Base-by-base conservation (phyloP, 2,329 filamentous ascomycete species). In the Byssochlamys sp. region DNA sequence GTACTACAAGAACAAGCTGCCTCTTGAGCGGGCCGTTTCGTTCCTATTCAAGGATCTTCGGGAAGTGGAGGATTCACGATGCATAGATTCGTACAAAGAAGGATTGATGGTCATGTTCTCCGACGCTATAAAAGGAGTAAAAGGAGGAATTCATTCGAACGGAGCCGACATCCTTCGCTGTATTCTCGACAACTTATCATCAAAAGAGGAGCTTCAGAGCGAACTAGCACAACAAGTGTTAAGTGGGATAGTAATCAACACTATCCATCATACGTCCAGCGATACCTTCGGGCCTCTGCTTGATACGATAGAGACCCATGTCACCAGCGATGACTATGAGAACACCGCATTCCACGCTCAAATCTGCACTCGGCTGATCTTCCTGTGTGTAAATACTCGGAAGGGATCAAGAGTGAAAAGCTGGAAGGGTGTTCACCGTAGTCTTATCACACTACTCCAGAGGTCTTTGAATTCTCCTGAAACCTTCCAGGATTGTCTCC, bases 81-180 rank as follows among this genome's bases (percentile, higher is more conserved):
- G 69, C 56, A 67, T 72, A 39, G 65, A 69, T 52, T 79, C 90
- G 12, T 96, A 96, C 70, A 87, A 88, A 61, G 86, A 95, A 69
- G 94, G 92, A 57, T 73, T 96, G 52, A 96, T 96, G 90, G 89
- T 85, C 19, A 86, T 97, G 79, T 90, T 96, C 67, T 86, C 90
- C 3, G 92, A 97, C 72, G 86, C 91, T 7, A 81, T 85, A 55
- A 84, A 84, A 64, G 84, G 84, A 27, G 74, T 86, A 29, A 82
- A 85, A 61, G 71, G 77, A 54, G 79, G 78, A 0, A 69, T 86
- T 6, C 81, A 86, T 67, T 82, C 82, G 2, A 81, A 81, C 62
- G 83, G 80, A 31, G 66, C 74, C 2, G 76, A 79, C 9, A 77
- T 85, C 24, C 64, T 85, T 26, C 71, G 74, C 52, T 81, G 80